phyloP scores from a whole-genome alignment of 768 basidiomycete genomes.

The Plicaturopsis crispa region DNA sequence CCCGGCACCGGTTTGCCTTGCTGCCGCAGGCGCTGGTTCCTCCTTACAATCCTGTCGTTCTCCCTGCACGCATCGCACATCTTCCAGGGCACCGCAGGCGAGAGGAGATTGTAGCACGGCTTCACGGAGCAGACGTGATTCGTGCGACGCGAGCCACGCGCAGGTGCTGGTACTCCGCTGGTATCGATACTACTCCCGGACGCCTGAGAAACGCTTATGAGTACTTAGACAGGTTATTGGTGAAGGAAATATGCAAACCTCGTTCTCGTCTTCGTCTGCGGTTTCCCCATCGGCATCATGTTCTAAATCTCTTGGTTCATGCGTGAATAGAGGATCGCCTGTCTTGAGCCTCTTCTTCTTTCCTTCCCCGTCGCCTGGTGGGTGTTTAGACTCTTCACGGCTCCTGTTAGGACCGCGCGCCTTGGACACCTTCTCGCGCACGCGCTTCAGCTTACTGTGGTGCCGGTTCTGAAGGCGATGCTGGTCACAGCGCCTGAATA shows the following conservation, averaged over 20 bases:
- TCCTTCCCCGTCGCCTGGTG: conserved; percentile 4
- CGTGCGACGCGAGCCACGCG: conserved; percentile 22
- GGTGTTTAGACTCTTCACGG: background rate
- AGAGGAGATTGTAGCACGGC: conserved; percentile 35
- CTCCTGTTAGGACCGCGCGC: conserved; percentile 17
- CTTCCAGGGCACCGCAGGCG: conserved; percentile 36
- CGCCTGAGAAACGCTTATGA: background rate
- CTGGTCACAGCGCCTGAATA: conserved; percentile 47
- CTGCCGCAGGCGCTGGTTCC: conserved; percentile 20
- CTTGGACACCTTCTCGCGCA: conserved; percentile 41
- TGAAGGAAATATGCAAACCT: conserved; percentile 9
- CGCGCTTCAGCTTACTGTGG: conserved; percentile 44
- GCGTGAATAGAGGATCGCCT: background rate
- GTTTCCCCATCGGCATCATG: conserved; percentile 3
- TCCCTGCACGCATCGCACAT: conserved; percentile 40
- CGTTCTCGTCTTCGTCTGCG: conserved; percentile 1
- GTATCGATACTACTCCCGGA: background rate
- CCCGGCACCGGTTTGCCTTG: conserved; percentile 1
- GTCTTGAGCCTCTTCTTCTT: conserved; percentile 8
- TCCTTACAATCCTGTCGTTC: conserved; percentile 22
- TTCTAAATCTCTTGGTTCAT: background rate
- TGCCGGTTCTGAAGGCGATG: conserved; percentile 49
- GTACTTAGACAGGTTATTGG: no score
- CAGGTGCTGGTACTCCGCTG: conserved; percentile 16
- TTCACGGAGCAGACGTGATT: conserved; percentile 31